phyloP scores from a whole-genome alignment of 768 basidiomycete species.

The Collybia mongolica region DNA sequence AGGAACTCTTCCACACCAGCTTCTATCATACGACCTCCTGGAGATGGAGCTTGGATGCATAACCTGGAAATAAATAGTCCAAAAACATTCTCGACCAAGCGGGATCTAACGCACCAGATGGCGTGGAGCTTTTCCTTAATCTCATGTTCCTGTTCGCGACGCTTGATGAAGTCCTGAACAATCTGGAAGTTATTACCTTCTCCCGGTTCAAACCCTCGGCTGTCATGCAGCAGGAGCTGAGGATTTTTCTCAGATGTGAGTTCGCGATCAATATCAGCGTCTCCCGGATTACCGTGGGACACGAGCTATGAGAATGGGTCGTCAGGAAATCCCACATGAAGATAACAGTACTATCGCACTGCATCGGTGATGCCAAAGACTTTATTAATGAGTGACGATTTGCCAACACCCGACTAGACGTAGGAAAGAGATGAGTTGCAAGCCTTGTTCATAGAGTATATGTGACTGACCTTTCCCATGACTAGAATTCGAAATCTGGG shows the following conservation, averaged over 20 bases:
- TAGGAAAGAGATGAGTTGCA: background rate
- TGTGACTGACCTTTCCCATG: conserved; percentile 22
- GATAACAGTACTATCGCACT: conserved; percentile 3
- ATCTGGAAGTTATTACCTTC: conserved; percentile 12
- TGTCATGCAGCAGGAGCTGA: conserved; percentile 28
- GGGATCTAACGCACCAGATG: conserved; percentile 20
- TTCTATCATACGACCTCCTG: conserved; percentile 15
- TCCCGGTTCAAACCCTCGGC: conserved; percentile 27
- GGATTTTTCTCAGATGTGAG: conserved; percentile 19
- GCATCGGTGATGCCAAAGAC: conserved; percentile 24
- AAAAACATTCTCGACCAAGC: no score
- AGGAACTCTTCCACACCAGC: conserved; percentile 23
- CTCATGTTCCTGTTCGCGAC: background rate
- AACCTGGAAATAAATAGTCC: conserved; percentile 13
- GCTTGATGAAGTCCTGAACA: conserved; percentile 21
- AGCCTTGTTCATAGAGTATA: background rate
- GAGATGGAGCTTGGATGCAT: conserved; percentile 20
- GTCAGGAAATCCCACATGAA: no score
- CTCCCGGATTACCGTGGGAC: conserved; percentile 17
- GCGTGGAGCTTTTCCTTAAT: conserved; percentile 20
- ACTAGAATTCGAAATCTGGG: conserved; percentile 23
- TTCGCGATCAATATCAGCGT: conserved; percentile 20
- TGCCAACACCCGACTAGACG: conserved; percentile 25
- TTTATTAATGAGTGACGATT: conserved; percentile 25
- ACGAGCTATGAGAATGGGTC: conserved; percentile 10